Base-by-base conservation (phyloP, 306 rosid genomes). In the Casuarina cunninghamiana region DNA sequence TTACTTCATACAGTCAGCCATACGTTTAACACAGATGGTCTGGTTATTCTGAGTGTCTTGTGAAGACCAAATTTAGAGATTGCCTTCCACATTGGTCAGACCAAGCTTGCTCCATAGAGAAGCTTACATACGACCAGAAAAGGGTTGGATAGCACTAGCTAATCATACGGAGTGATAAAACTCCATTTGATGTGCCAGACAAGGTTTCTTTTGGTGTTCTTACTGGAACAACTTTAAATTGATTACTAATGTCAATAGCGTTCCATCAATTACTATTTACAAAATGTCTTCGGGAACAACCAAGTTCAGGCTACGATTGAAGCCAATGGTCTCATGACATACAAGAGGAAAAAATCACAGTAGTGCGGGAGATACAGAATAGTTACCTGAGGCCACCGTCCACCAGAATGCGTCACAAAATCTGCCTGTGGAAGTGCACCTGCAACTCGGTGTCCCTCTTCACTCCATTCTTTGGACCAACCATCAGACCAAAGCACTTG, bases 361-460 rank as follows among this genome's bases (percentile, higher is more conserved):
- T 13, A 38, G 81, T 53, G 6, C 48, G 58, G 35, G 21, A 48
- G 17, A n/a, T 32, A 77, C 46, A 54, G 74, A 77, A 66, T 69
- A 67, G 84, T 87, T 76, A 93, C 98, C 97, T 95, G 99, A 81
- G 96, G 88, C 97, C 97, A 92, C 42, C 96, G 86, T 41, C 97
- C 93, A 12, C 97, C 96, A 19, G 97, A 84, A 84, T 95, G 97
- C 5, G 85, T 76, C 68, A 78, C 81, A 82, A 93, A 90, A 39
- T 42, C 81, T 0, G 97, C 97, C 70, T n/a, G 91, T 0, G 96
- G 93, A 78, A 95, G 94, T 4, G 86, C 87, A 6, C 37, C 58
- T 0, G 96, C 91, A 58, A 95, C 87, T 10, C 93, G 90, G n/a
- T 49, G 50, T 51, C 99, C 99, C 76, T 86, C 94, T 2, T 66